Evolutionary conservation across 2,329 filamentous ascomycete species (phyloP).

Genomic region (Septoria linicola): DNA sequence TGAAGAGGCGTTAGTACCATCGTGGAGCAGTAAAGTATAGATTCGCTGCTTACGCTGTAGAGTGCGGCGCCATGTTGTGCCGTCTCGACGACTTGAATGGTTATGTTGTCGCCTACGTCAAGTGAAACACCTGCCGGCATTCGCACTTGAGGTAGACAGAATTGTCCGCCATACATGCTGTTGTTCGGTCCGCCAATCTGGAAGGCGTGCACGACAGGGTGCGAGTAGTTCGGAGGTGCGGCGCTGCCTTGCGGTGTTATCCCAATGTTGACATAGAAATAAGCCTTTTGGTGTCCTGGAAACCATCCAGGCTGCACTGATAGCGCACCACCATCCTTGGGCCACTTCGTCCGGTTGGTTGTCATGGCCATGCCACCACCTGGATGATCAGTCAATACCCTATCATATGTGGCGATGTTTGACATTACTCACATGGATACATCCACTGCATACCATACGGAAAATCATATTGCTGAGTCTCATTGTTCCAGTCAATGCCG

Average conservation of each 20-base stretch:
- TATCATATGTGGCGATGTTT: too few species aligned
- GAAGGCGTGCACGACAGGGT: conserved; percentile 76
- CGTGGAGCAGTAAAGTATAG: too few species aligned
- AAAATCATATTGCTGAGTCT: conserved; percentile 21
- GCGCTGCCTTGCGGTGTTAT: conserved; percentile 50
- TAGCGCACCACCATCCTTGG: conserved; percentile 79
- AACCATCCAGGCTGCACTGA: conserved; percentile 96
- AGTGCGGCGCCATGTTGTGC: conserved; percentile 81
- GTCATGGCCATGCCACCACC: conserved; percentile 80
- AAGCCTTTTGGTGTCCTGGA: conserved; percentile 76
- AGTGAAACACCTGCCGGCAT: conserved; percentile 68
- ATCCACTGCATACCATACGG: conserved; percentile 94
- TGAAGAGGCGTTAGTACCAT: conserved; percentile 48
- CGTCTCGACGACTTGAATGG: conserved; percentile 81
- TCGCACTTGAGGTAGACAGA: conserved; percentile 88
- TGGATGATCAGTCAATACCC: too few species aligned
- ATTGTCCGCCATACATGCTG: conserved; percentile 73
- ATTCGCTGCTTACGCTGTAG: conserved; percentile 75
- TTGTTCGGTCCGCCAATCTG: conserved; percentile 79
- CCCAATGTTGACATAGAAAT: conserved; percentile 89
- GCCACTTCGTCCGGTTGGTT: conserved; percentile 88
- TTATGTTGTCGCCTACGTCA: conserved; percentile 82
- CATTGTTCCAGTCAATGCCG: conserved; percentile 42
- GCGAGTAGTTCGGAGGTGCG: conserved; percentile 84
- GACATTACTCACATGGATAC: conserved; percentile 93